Conservation (phyloP, 2,329 filamentous ascomycete species). For the Aspergillus phoenicis region DNA sequence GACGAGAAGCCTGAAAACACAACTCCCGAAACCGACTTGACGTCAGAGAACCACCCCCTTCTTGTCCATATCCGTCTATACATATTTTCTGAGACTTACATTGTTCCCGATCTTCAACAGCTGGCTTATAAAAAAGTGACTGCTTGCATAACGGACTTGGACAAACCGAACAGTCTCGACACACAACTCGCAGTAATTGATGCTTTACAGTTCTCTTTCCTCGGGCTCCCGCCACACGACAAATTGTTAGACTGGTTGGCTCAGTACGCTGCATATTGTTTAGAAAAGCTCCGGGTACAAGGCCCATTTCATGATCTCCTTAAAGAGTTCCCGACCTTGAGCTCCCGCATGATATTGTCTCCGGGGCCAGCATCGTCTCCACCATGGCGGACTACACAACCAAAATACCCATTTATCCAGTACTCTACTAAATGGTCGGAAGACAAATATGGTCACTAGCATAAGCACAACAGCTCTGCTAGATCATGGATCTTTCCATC, state of each 20-base stretch:
- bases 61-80: slow-evolving; percentile 10
- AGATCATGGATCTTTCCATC: too few species aligned
- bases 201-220: background rate
- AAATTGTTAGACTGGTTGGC: background rate
- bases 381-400: too few species aligned
- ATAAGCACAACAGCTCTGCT: too few species aligned
- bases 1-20: background rate
- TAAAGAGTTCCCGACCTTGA: too few species aligned
- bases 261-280: background rate
- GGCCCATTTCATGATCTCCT: too few species aligned
- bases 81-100: slow-evolving; percentile 15
- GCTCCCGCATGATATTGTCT: too few species aligned
- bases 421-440: too few species aligned
- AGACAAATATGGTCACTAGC: too few species aligned
- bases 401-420: too few species aligned
- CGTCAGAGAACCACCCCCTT: background rate
- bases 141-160: background rate
- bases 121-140: slow-evolving; percentile 11
- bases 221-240: background rate
- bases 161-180: background rate
- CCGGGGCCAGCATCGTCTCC: too few species aligned
- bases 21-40: background rate
- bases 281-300: background rate
- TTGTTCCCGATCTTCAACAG: slow-evolving; percentile 7
- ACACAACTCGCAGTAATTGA: background rate